Evolutionary conservation across 495 filamentous ascomycete species (phyloP).

Genomic region (Hypoxylon intermedium): DNA sequence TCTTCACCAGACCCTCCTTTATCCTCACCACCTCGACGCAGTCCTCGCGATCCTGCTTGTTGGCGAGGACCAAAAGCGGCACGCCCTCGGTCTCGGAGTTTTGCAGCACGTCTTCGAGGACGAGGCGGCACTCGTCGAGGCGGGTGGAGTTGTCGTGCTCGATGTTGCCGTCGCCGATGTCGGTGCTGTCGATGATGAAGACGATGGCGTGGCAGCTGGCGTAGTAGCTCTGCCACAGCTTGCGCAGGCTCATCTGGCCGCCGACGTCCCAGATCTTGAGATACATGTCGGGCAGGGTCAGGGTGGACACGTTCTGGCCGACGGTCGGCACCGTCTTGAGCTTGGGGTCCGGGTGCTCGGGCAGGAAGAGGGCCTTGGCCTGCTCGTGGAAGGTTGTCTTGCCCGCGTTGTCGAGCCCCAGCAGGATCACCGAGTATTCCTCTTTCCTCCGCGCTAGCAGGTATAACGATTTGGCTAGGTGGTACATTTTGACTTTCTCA

Average conservation of each 20-base stretch:
- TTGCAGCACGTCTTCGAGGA: slow-evolving; percentile 86
- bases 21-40: slow-evolving; percentile 96
- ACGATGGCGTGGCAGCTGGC: slow-evolving; percentile 92
- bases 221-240: slow-evolving; percentile 97
- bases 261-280: slow-evolving; percentile 99
- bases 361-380: slow-evolving; percentile 85
- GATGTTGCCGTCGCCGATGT: slow-evolving; percentile 81
- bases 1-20: slow-evolving; percentile 92
- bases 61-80: slow-evolving; percentile 89
- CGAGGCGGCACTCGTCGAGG: slow-evolving; percentile 85
- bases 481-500: slow-evolving; percentile 72
- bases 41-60: slow-evolving; percentile 97
- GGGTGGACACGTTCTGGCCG: slow-evolving; percentile 93
- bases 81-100: slow-evolving; percentile 86
- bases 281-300: slow-evolving; percentile 88
- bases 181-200: slow-evolving; percentile 93
- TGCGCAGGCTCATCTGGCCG: slow-evolving; percentile 85
- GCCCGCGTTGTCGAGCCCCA: slow-evolving; percentile 96
- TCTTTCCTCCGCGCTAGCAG: slow-evolving; percentile 94
- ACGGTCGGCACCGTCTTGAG: slow-evolving; percentile 91
- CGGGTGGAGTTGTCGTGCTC: slow-evolving; percentile 65
- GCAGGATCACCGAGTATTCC: slow-evolving; percentile 96
- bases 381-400: slow-evolving; percentile 98
- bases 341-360: slow-evolving; percentile 64
- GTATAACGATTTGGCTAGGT: slow-evolving; percentile 94